Percentiles rank a stretch among this genome's conserved stretches.
Evolutionary conservation across 176 grass and related monocot genomes (phyloP).

Genomic region (Juncus effusus): DNA sequence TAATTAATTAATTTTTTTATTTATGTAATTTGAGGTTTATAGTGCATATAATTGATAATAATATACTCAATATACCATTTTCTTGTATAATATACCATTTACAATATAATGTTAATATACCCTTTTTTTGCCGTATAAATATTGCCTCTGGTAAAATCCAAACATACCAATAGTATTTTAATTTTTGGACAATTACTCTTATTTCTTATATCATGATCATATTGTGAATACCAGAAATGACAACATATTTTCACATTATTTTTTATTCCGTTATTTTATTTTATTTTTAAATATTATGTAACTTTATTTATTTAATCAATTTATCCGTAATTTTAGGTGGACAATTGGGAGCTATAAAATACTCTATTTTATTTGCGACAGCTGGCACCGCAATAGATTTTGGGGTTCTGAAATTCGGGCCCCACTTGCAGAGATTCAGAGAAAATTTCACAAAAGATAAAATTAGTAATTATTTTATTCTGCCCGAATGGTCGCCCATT

Average conservation of each 20-base stretch:
- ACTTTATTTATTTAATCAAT: neutral
- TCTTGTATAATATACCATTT: too few relatives aligned
- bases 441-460: constrained; percentile 35
- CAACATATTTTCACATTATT: neutral
- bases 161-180: too few relatives aligned
- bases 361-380: constrained; percentile 59
- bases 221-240: neutral
- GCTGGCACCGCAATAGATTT: constrained; percentile 63
- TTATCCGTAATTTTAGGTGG: constrained; percentile 47
- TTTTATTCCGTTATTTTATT: neutral
- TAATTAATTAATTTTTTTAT: too few relatives aligned
- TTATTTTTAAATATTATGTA: constrained; percentile 15
- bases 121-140: neutral
- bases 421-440: constrained; percentile 35
- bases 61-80: neutral
- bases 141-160: neutral
- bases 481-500: constrained; percentile 77
- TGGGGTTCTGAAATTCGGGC: constrained; percentile 38
- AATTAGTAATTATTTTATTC: constrained; percentile 45
- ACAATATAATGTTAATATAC: too few relatives aligned
- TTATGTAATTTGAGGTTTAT: constrained; percentile 1
- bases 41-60: neutral
- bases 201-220: neutral
- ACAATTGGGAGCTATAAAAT: constrained; percentile 62
- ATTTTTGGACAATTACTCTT: too few relatives aligned